These are phyloP conservation scores for Urostyla sp. DNA, from an alignment of 73 alveolate species.

Conservation along the genomic window DNA sequence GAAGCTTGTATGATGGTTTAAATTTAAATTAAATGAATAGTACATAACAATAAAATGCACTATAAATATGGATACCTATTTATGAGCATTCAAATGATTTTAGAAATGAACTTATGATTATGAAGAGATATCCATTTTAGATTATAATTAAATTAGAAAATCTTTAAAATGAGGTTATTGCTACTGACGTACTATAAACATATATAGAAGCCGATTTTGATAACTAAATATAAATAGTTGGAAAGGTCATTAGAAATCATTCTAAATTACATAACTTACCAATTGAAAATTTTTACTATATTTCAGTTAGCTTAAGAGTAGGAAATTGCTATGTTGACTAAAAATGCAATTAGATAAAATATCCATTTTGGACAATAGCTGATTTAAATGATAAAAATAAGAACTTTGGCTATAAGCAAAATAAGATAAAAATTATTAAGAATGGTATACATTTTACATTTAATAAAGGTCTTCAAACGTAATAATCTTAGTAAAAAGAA, in stretches of 20 bases:
- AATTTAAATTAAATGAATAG: slow-evolving; percentile 24
- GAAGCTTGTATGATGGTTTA: slow-evolving; percentile 63
- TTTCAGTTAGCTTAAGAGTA: slow-evolving; percentile 58
- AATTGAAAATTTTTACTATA: slow-evolving; percentile 39
- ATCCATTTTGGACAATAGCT: slow-evolving; percentile 58
- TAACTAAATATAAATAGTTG: slow-evolving; percentile 24
- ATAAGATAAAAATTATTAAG: slow-evolving; percentile 10
- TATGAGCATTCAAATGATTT: slow-evolving; percentile 62
- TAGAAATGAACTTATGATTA: slow-evolving; percentile 59
- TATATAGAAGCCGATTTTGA: slow-evolving; percentile 39
- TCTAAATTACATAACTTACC: slow-evolving; percentile 36
- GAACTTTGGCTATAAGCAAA: slow-evolving; percentile 4
- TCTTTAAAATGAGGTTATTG: slow-evolving; percentile 10
- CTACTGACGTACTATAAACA: slow-evolving; percentile 49
- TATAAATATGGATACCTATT: slow-evolving; percentile 58
- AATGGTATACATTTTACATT: slow-evolving; percentile 54
- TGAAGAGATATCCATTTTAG: slow-evolving; percentile 65
- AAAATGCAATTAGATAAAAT: slow-evolving; percentile 63
- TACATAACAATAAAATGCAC: slow-evolving; percentile 22
- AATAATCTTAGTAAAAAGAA: neutral
- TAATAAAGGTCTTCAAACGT: slow-evolving; percentile 13
- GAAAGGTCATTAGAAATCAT: slow-evolving; percentile 33
- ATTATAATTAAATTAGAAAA: slow-evolving; percentile 50
- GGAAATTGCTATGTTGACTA: slow-evolving; percentile 72
- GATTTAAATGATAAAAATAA: slow-evolving; percentile 52